Evolutionary conservation across 495 filamentous ascomycete species (phyloP).

Genomic region (Tuber melanosporum): DNA sequence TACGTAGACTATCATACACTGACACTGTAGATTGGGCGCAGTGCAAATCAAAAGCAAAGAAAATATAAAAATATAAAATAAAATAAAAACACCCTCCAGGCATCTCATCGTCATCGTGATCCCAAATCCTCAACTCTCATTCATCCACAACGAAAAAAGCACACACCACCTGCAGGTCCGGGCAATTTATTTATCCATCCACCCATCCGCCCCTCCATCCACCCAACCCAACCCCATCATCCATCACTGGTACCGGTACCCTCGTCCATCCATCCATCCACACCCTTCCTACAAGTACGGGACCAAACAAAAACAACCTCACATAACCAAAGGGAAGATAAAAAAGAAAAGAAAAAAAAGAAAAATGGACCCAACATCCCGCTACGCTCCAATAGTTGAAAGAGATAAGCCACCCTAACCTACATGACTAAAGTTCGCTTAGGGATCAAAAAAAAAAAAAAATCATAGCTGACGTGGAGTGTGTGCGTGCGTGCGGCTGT

Average conservation of each 20-base stretch:
- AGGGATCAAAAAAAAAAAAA: neutral
- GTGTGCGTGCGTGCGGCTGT: neutral
- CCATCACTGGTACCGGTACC: neutral
- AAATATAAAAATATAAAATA: no score
- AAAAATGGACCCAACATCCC: conserved; percentile 20
- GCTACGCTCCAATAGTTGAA: conserved; percentile 30
- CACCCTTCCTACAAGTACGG: neutral
- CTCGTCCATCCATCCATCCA: neutral
- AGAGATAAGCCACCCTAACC: conserved; percentile 27
- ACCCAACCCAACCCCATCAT: neutral
- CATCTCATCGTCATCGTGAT: neutral
- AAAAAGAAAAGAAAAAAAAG: conserved; percentile 17
- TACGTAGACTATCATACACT: no score
- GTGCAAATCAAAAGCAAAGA: neutral
- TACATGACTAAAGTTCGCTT: neutral
- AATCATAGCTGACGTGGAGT: conserved; percentile 14
- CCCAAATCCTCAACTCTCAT: neutral
- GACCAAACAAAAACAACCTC: neutral
- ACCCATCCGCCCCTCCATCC: neutral
- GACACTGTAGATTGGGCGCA: neutral
- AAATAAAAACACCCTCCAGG: neutral
- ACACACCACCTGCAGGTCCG: conserved; percentile 1
- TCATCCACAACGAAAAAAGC: neutral
- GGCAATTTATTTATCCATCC: neutral
- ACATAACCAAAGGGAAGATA: neutral